Evolutionary conservation across 148 eudicot genomes (phyloP), one percentile per base, ranked within the genome.

Genomic region (Rhododendron williamsianum): DNA sequence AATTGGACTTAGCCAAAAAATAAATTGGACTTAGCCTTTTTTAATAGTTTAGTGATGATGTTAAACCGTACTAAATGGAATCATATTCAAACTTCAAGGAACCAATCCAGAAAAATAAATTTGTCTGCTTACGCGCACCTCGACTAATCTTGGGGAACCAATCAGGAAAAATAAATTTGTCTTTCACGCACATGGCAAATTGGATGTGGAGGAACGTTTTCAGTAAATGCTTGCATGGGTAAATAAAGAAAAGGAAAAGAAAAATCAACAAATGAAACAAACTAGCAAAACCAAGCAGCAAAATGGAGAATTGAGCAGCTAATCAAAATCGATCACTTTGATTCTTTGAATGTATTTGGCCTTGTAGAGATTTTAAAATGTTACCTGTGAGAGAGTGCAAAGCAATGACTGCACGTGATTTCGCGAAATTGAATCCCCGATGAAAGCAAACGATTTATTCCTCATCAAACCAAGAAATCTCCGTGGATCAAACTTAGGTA

Each of bases 341-440:
- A 13, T 19, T 71, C 67, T 16, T 13, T 0, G 21, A 15, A 35
- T 71, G 21, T 30, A 16, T 36, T 35, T 9, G 19, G 60, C 36
- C 72, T 12, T n/a, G 27, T 1, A 23, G 51, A 82, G 82, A 69
- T 35, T 23, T 45, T 46, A 27, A 67, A 21, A 36, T 25, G 4
- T 65, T 92, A 94, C 99, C 99, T 95, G 92, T 0, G 96, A 95
- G 58, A 95, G 93, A 74, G 80, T 86, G 87, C 98, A 95, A 71
- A 97, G 91, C 87, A 95, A 86, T 33, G 99, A 95, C 80, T 97
- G 99, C 4, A 92, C 93, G 54, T 97, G 98, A 83, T 95, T 95
- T 18, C 98, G 96, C 54, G 90, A 89, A 79, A 97, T 94, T 3
- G 99, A 97, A 89, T 97, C 99, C 5, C 99, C 99, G 4, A 97